Base-by-base conservation (phyloP, 345 rosid species). In the Citrus sp. region DNA sequence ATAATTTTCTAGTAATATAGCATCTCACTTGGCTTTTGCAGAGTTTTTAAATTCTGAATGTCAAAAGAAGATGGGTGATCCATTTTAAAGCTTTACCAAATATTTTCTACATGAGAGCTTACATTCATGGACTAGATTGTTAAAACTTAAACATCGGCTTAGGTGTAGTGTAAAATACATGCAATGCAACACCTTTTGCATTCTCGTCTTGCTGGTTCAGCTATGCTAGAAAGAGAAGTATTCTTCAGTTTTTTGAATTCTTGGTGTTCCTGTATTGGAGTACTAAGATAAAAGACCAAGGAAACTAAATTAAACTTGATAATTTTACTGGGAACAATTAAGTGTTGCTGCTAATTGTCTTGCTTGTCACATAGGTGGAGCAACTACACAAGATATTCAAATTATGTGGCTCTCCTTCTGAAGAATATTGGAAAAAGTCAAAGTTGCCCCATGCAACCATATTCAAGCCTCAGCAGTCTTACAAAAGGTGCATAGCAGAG, bases 371-470 rank as follows among this genome's bases (percentile, higher is more conserved):
- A 27, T 74, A 91, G 95, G 95, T 91, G 89, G 95, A 91, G 81
- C 95, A 91, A 80, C 87, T 91, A 12, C 95, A 91, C 80, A 89
- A 89, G 86, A 91, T 91, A 81, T 91, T 90, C 75, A 91, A 90
- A 82, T 82, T 91, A 25, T 91, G 95, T 72, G 95, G 95, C 62
- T 91, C 95, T 76, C 95, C 95, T 79, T 87, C 93, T 2, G 93
- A 91, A 73, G 95, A 91, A 70, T 91, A 91, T 77, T 91, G 93
- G 95, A 91, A 87, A 78, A 91, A 87, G 83, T 89, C 91, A 70
- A 91, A 88, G 87, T 75, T 91, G 80, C 95, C 95, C 16, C 95
- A 91, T 82, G 95, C 95, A 67, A 88, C 95, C 73, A 91, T 91
- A 74, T 91, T 91, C 76, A 91, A 90, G 84, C 95, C 93, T 68